Conservation (phyloP, 257 asterid genomes). For the Nyctanthes arbortristis region DNA sequence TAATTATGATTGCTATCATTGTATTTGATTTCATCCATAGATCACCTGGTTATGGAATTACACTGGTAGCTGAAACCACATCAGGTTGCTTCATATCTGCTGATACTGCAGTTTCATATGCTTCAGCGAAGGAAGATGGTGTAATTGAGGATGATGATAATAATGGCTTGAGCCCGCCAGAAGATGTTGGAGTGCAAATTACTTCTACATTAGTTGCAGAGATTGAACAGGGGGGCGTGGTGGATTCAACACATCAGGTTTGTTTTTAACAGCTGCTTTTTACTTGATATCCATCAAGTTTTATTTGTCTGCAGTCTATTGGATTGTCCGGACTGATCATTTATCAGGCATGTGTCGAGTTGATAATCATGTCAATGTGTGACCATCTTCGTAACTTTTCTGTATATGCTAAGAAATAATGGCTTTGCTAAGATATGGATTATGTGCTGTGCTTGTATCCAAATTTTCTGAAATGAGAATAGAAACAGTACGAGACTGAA, state of each 20-base stretch:
- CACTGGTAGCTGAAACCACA: constrained; percentile 83
- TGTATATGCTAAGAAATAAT: not conserved
- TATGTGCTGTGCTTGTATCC: not conserved
- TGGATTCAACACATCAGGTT: constrained; percentile 98
- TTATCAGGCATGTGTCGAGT: not conserved
- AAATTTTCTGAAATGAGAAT: not conserved
- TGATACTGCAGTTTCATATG: constrained; percentile 64
- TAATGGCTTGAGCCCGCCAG: constrained; percentile 64
- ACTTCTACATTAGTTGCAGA: constrained; percentile 63
- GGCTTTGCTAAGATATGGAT: not conserved
- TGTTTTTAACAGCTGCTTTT: constrained; percentile 1
- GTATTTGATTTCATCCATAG: constrained; percentile 39
- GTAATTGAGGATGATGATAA: constrained; percentile 54
- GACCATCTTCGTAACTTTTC: not conserved
- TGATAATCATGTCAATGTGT: not conserved
- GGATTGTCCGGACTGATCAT: not conserved
- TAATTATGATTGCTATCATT: not conserved
- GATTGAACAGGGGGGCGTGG: constrained; percentile 95
- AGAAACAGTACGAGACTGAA: not conserved
- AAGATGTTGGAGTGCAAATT: constrained; percentile 61
- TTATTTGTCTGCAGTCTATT: not conserved
- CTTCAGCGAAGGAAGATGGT: constrained; percentile 45
- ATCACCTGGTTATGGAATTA: constrained; percentile 92
- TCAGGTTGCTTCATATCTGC: constrained; percentile 79
- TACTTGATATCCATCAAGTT: not conserved